Evolutionary conservation across 169 alveolate species (phyloP).

Genomic region (Eimeria maxima): DNA sequence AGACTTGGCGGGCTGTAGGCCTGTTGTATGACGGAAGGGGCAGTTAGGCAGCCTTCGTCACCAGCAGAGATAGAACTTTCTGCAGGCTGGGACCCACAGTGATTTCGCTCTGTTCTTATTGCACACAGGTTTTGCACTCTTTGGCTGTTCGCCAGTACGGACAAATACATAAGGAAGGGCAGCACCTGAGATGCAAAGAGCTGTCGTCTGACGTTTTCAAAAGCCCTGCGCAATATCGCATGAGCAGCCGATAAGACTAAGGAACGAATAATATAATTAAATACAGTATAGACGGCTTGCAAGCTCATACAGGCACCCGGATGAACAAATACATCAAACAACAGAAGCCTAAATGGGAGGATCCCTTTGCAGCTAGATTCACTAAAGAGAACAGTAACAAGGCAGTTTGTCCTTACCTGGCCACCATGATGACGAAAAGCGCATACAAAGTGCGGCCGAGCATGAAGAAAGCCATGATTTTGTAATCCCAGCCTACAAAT

Average conservation of each 20-base stretch:
- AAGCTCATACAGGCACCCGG: background rate
- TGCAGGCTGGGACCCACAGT: conserved; percentile 24
- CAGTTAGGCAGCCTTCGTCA: background rate
- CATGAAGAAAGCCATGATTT: conserved; percentile 15
- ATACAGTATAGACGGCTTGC: background rate
- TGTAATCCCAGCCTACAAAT: conserved; percentile 49
- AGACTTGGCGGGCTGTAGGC: background rate
- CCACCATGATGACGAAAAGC: conserved; percentile 41
- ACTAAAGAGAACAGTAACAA: background rate
- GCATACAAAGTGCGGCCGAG: conserved; percentile 41
- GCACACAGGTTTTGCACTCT: conserved; percentile 38
- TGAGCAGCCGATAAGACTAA: background rate
- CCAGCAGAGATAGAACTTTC: background rate
- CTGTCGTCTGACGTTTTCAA: conserved; percentile 54
- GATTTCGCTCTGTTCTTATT: conserved; percentile 15
- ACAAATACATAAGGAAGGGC: conserved; percentile 38
- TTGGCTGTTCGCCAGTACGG: conserved; percentile 61
- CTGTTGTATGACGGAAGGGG: background rate
- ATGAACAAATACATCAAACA: background rate
- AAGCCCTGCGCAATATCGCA: conserved; percentile 57
- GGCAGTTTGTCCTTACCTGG: conserved; percentile 31
- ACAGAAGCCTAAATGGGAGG: background rate
- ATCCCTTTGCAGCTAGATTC: background rate
- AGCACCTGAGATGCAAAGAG: conserved; percentile 59
- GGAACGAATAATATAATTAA: too few species aligned